These are phyloP conservation scores for Verticillium albo-atrum DNA, from an alignment of 2,329 filamentous ascomycete genomes.

Conservation along the genomic window DNA sequence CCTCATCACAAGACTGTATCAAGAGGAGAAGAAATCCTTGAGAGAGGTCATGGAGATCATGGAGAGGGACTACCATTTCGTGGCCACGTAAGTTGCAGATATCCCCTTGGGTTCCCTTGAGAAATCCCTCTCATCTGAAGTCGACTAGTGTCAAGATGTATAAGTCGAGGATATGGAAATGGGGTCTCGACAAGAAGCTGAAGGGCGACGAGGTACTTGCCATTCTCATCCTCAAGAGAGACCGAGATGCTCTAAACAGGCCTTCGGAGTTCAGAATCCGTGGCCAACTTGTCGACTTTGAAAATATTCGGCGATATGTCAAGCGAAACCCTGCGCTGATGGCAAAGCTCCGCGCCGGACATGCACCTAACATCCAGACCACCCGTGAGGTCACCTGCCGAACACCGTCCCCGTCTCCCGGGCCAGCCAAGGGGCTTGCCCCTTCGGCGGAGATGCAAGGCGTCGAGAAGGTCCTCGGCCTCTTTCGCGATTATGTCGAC, in stretches of 20 bases:
- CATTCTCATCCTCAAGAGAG: slow-evolving; percentile 30
- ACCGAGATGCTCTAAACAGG: slow-evolving; percentile 28
- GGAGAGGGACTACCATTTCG: slow-evolving; percentile 29
- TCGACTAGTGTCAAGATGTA: slow-evolving; percentile 33
- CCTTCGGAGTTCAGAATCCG: slow-evolving; percentile 30
- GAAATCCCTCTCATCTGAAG: slow-evolving; percentile 1
- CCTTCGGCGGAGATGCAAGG: slow-evolving; percentile 15
- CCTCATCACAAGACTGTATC: slow-evolving; percentile 31
- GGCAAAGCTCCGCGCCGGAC: slow-evolving; percentile 23
- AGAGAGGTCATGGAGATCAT: slow-evolving; percentile 36
- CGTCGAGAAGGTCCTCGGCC: slow-evolving; percentile 20
- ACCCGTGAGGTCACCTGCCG: slow-evolving; percentile 25
- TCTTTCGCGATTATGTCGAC: slow-evolving; percentile 24
- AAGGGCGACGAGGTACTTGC: slow-evolving; percentile 35
- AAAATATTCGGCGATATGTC: slow-evolving; percentile 34
- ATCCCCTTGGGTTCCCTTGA: not conserved
- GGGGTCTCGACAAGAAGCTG: slow-evolving; percentile 37
- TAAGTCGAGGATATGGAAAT: slow-evolving; percentile 36
- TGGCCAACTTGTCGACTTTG: slow-evolving; percentile 31
- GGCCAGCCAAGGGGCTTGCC: slow-evolving; percentile 13
- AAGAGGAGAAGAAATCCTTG: slow-evolving; percentile 34
- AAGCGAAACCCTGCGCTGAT: slow-evolving; percentile 31
- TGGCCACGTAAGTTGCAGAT: slow-evolving; percentile 28
- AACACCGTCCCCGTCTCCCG: slow-evolving; percentile 22
- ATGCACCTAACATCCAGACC: slow-evolving; percentile 24